Conservation (phyloP, 345 rosid species). For the Litchi chinensis region DNA sequence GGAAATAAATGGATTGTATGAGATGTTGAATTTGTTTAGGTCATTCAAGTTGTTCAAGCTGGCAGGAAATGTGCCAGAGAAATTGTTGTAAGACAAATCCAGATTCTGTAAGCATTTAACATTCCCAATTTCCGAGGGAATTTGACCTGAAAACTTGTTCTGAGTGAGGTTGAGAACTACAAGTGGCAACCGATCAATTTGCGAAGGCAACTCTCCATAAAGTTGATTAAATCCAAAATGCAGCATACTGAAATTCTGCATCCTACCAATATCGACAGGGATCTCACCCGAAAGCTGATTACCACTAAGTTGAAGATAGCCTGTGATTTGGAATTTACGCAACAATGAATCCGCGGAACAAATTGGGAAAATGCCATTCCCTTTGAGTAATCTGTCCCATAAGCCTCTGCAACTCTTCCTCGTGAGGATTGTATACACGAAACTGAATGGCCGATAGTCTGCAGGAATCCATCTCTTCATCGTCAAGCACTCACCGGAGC, state of each 20-base stretch:
- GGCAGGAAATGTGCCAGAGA: slow-evolving; percentile 72
- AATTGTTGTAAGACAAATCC: slow-evolving; percentile 80
- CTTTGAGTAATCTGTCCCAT: slow-evolving; percentile 78
- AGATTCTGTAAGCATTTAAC: slow-evolving; percentile 73
- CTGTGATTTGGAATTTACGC: slow-evolving; percentile 52
- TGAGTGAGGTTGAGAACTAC: slow-evolving; percentile 69
- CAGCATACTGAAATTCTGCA: slow-evolving; percentile 65
- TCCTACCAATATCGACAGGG: slow-evolving; percentile 60
- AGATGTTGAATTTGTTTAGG: slow-evolving; percentile 81
- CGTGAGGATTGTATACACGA: slow-evolving; percentile 64
- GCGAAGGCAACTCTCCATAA: slow-evolving; percentile 56
- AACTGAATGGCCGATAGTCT: slow-evolving; percentile 84
- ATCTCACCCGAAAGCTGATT: slow-evolving; percentile 66
- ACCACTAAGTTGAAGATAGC: slow-evolving; percentile 82
- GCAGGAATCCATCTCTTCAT: slow-evolving; percentile 98
- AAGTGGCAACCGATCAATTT: slow-evolving; percentile 63
- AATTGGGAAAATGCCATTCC: slow-evolving; percentile 64
- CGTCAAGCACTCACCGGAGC: slow-evolving; percentile 74
- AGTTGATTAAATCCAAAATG: slow-evolving; percentile 71
- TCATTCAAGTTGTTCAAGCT: slow-evolving; percentile 61
- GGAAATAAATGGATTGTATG: slow-evolving; percentile 70
- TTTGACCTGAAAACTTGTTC: slow-evolving; percentile 64
- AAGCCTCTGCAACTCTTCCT: slow-evolving; percentile 70
- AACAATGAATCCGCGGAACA: slow-evolving; percentile 44
- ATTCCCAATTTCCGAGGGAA: slow-evolving; percentile 66